Base-by-base conservation (phyloP, 2,329 filamentous ascomycete species). In the Fusarium abutilonis region DNA sequence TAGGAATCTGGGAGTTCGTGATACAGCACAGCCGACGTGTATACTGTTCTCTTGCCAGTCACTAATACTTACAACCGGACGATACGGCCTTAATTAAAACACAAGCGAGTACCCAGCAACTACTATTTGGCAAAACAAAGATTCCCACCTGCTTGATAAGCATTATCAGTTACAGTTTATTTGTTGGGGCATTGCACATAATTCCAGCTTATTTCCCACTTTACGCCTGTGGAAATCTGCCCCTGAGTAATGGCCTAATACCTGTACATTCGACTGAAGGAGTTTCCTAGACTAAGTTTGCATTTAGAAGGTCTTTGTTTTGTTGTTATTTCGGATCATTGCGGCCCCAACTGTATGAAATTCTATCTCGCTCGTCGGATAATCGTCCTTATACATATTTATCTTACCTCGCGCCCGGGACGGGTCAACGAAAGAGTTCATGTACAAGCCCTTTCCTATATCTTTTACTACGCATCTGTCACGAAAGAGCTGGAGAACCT, bases 1-100 rank as follows among this genome's bases (percentile, higher is more conserved):
- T 75, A 75, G 67, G 68, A 70, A 35, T 69, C 64, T 19, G 39
- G 48, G 39, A 62, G 54, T 49, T 47, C 52, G 44, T 42, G 26
- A 57, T 48, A 49, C 44, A 49, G 48, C 15, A 31, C 51, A 40
- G 46, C 41, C 52, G 44, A 59, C 55, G 64, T 64, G 66, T 43
- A 69, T 64, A 57, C 40, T 26, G 40, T 26, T 54, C 29, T 47
- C 28, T 46, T 54, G 52, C 38, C 43, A 51, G 50, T 46, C 42
- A 49, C 51, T 53, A 55, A 56, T 57, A 54, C 62, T 60, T 48
- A 51, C 47, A 63, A 42, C 47, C 45, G 39, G 42, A 51, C 43
- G 41, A 53, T 46, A 36, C 47, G 41, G 44, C 44, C 36, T 44
- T 34, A 39, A 45, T 58, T 53, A 48, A 31, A 50, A 34, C 51